Base-by-base conservation (phyloP, 1,139 yeast genomes). In the Candida sanyaensis region DNA sequence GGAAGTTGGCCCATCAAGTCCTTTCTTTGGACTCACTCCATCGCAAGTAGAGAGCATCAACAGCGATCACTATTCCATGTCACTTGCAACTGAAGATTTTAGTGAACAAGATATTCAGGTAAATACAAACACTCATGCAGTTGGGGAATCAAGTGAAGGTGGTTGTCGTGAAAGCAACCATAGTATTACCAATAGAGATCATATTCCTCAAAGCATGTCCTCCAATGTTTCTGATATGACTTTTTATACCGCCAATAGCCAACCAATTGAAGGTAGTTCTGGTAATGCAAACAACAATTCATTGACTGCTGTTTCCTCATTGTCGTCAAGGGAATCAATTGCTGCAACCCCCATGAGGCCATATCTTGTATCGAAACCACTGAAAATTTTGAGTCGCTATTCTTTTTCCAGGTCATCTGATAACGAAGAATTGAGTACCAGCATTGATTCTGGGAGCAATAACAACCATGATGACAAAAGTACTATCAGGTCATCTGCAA, bases 331-430 rank as follows among this genome's bases (percentile, higher is more conserved):
- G 2, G 21, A 17, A 17, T 17, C 21, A 17, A 17, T 17, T 17
- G 21, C 21, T 17, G 21, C 21, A 17, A 17, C 21, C 21, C 21
- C 21, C 21, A 17, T 17, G 17, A 31, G 50, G 28, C 55, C 55
- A 4, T 44, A 47, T 40, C 42, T 50, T 29, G 46, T 55, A 41
- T 42, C 61, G 12, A 56, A 59, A 42, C 70, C 71, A 12, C 66
- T 65, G 68, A 66, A 64, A 39, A 63, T 65, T 1, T 56, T 66
- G 37, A 62, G 63, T 51, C 60, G 59, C 39, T 58, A 55, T 43
- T 48, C 38, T n/a, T n/a, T 9, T 10, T 40, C 39, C n/a, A 28
- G 26, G 12, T 6, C 38, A 11, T 37, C 37, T 24, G 37, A 28
- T 12, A 44, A 38, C 9, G 60, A 58, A 12, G 61, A 58, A 21